Base-by-base conservation (phyloP, 1,284 basidiomycete species). In the Austroboletus niveus region DNA sequence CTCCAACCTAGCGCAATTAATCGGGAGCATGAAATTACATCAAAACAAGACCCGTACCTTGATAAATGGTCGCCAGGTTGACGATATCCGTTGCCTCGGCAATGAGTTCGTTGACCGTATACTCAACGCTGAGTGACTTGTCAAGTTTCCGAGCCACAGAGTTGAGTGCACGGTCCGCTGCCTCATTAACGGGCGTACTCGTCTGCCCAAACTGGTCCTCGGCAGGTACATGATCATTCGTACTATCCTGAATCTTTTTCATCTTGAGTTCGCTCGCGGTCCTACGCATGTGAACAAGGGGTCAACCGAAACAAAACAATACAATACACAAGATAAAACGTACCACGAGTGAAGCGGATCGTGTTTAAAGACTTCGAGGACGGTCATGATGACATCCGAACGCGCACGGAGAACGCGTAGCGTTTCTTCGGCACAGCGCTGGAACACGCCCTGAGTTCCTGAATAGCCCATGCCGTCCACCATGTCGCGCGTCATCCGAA, bases 291-390 rank as follows among this genome's bases (percentile, higher is more conserved):
- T 14, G 4, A 14, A 12, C 12, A 24, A 0, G 5, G 27, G 7
- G 7, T 22, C 31, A 15, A 42, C 32, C 39, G 11, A 30, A 54
- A 22, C 44, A 49, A 20, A 12, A 29, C 32, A 12, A 45, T 31
- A 20, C 34, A 8, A 30, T 53, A 20, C 45, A 22, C 9, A 32
- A 12, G 45, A 31, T 15, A 34, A 52, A 80, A 50, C 27, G 27
- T 52, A 87, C 96, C 96, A 99, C 22, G 85, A 88, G 61, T 97
- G 92, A 12, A 99, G 78, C 0, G 97, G 96, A 70, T 99, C 96
- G 64, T 98, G 85, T 68, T 92, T 94, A 81, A 98, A 97, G 11
- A 98, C 96, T 65, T 98, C 95, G 35, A 99, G 79, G 0, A 99
- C 89, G 2, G 95, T 98, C 77, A 96, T 82, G 63, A 99, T 88